These are phyloP conservation scores for Saksenaea vasiformis DNA, from an alignment of 371 early-diverging fungal genomes.

Conservation along the genomic window DNA sequence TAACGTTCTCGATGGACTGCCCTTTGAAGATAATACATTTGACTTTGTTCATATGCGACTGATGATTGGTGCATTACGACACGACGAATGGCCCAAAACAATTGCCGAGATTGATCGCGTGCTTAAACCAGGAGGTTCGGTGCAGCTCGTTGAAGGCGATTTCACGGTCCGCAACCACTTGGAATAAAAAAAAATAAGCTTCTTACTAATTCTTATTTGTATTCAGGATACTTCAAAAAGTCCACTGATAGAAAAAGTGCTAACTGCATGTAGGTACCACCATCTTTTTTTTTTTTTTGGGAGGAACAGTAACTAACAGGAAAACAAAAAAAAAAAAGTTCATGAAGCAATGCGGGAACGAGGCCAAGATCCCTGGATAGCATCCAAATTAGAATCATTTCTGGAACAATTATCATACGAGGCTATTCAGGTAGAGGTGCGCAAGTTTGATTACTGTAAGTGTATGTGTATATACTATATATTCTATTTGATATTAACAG, in stretches of 20 bases:
- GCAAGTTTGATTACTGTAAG: slow-evolving; percentile 1
- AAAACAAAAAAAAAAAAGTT: slow-evolving; percentile 22
- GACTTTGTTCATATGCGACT: slow-evolving; percentile 53
- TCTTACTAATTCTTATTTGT: not conserved
- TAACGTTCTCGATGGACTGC: slow-evolving; percentile 42
- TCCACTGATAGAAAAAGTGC: not conserved
- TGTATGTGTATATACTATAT: not conserved
- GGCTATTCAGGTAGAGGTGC: not conserved
- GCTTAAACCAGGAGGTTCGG: slow-evolving; percentile 48
- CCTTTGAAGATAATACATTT: slow-evolving; percentile 45
- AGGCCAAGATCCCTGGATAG: slow-evolving; percentile 40
- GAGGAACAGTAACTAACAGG: not conserved
- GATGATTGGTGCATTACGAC: slow-evolving; percentile 34
- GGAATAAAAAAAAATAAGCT: not conserved
- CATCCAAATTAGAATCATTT: slow-evolving; percentile 25
- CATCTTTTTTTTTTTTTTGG: not conserved
- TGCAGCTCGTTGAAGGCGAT: slow-evolving; percentile 48
- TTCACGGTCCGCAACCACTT: slow-evolving; percentile 29
- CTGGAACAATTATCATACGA: slow-evolving; percentile 2
- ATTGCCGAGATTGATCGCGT: slow-evolving; percentile 44
- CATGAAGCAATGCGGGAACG: slow-evolving; percentile 27
- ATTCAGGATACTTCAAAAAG: not conserved
- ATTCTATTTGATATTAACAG: not conserved
- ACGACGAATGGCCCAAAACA: slow-evolving; percentile 36
- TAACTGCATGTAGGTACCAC: slow-evolving; percentile 19